A percentile compares a stretch with the other conserved stretches of the same genome.
phyloP scores from a whole-genome alignment of 352 stramenopile genomes.

The Globisporangium irregulare region DNA sequence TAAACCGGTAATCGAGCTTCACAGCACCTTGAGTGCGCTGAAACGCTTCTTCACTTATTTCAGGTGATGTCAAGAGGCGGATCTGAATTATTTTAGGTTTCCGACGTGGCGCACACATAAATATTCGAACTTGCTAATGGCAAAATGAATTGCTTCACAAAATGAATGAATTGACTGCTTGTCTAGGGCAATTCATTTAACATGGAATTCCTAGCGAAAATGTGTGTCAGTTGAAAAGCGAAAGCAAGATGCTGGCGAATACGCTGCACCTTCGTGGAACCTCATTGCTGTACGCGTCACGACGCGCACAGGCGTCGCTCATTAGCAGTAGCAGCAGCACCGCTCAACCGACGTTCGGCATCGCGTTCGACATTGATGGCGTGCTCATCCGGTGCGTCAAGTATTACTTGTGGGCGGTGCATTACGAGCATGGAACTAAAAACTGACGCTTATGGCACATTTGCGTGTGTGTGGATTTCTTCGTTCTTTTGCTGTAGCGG shows the following conservation, averaged over 20 bases:
- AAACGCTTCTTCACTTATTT: not conserved
- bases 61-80: not conserved
- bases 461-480: not conserved
- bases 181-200: not conserved
- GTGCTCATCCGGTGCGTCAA: slow-evolving; percentile 77
- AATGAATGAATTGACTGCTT: not conserved
- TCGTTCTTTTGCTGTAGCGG: slow-evolving; percentile 31
- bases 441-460: not conserved
- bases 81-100: not conserved
- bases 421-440: not conserved
- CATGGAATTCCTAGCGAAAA: not conserved
- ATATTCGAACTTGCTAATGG: not conserved
- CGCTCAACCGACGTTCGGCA: slow-evolving; percentile 49
- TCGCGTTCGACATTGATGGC: slow-evolving; percentile 92
- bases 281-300: not conserved
- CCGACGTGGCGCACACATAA: not conserved
- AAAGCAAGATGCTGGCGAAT: slow-evolving; percentile 1
- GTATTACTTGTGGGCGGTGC: not conserved
- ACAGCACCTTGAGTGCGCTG: not conserved
- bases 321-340: slow-evolving; percentile 4
- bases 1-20: not conserved
- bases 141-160: not conserved
- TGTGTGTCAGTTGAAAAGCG: not conserved
- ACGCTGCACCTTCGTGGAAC: not conserved
- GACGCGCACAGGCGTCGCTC: not conserved